phyloP scores from a whole-genome alignment of 2,329 filamentous ascomycete genomes.

The Sporothrix variecibatus region DNA sequence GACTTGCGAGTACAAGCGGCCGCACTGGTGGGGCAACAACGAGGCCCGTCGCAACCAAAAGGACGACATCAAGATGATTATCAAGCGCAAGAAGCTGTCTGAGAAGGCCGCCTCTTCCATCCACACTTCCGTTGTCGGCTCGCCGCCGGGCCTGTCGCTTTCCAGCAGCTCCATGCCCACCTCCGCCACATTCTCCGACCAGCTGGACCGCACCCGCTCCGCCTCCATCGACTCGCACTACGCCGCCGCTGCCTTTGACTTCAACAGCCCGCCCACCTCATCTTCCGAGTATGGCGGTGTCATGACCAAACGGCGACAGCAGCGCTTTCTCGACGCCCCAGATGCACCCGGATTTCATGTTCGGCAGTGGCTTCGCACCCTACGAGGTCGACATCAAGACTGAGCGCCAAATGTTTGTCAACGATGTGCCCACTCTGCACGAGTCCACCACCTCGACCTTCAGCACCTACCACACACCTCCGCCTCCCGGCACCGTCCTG shows the following conservation, averaged over 20 bases:
- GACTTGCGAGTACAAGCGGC: constrained; percentile 92
- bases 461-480: constrained; percentile 83
- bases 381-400: constrained; percentile 97
- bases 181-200: constrained; percentile 76
- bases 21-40: constrained; percentile 96
- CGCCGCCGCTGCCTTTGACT: constrained; percentile 65
- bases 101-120: constrained; percentile 61
- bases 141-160: constrained; percentile 73
- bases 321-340: constrained; percentile 60
- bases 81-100: constrained; percentile 92
- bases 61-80: constrained; percentile 93
- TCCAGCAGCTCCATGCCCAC: constrained; percentile 68
- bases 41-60: constrained; percentile 84
- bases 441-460: constrained; percentile 92
- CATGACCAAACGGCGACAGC: constrained; percentile 9
- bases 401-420: constrained; percentile 89
- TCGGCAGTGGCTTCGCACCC: constrained; percentile 61
- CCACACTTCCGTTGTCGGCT: constrained; percentile 49
- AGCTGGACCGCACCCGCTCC: constrained; percentile 70
- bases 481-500: constrained; percentile 67
- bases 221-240: constrained; percentile 80
- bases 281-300: constrained; percentile 46
- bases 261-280: constrained; percentile 61
- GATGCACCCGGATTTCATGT: constrained; percentile 64
- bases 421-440: constrained; percentile 79